Conservation (phyloP, 2,329 filamentous ascomycete species). For the Fusarium fracticaudum region DNA sequence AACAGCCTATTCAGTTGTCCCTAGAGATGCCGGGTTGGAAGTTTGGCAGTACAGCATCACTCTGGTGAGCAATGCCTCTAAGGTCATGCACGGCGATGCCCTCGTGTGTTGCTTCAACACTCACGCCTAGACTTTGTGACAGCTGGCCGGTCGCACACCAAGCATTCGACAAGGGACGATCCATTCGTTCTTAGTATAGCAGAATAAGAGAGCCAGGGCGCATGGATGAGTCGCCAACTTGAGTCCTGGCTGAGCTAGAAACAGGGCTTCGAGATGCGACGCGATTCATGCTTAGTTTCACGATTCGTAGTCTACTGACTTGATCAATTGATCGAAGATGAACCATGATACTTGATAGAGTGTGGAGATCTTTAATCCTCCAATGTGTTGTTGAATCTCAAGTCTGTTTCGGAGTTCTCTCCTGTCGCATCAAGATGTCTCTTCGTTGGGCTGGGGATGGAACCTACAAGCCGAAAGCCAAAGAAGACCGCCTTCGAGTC, state of each 20-base stretch:
- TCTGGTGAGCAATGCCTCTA: no score
- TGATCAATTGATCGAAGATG: rapidly evolving
- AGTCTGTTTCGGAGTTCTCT: no score
- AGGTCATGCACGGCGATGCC: neutral
- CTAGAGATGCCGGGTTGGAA: neutral
- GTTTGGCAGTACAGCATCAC: no score
- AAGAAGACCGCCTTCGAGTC: rapidly evolving
- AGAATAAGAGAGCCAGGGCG: no score
- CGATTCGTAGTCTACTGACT: no score
- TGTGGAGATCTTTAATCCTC: no score
- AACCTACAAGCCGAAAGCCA: neutral
- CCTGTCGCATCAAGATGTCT: no score
- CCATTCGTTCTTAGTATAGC: neutral
- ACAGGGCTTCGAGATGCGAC: no score
- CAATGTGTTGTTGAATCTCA: no score
- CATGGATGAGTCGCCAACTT: neutral
- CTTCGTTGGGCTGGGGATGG: no score
- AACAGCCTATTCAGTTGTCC: neutral
- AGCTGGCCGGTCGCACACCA: neutral
- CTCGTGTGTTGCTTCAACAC: neutral
- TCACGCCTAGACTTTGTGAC: neutral
- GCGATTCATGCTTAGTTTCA: neutral
- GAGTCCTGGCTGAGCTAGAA: neutral
- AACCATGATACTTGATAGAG: no score
- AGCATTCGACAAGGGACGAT: neutral